phyloP scores from a whole-genome alignment of 2,329 filamentous ascomycete genomes.

The Alternaria burnsii region DNA sequence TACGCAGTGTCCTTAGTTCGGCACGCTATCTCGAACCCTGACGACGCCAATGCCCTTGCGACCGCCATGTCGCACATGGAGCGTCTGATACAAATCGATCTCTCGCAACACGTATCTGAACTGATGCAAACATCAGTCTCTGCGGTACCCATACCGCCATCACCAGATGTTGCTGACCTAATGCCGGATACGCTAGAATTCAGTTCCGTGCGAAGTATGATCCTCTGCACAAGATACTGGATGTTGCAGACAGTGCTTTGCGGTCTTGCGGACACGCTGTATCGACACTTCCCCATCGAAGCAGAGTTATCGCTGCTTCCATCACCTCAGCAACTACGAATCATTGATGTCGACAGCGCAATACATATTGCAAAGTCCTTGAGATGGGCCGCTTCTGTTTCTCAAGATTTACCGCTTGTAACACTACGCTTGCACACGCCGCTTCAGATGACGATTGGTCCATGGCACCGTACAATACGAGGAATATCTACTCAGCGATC shows the following conservation, averaged over 20 bases:
- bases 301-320: conserved; percentile 29
- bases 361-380: conserved; percentile 32
- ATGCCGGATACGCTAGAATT: conserved; percentile 31
- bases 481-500: conserved; percentile 5
- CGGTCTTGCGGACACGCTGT: conserved; percentile 34
- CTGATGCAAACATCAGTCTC: conserved; percentile 27
- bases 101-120: conserved; percentile 25
- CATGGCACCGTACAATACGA: conserved; percentile 35
- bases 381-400: conserved; percentile 30
- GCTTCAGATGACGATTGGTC: conserved; percentile 36
- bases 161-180: conserved; percentile 29
- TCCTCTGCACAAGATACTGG: conserved; percentile 41
- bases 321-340: conserved; percentile 16
- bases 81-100: conserved; percentile 30
- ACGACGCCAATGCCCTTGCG: conserved; percentile 28
- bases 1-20: conserved; percentile 33
- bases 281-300: conserved; percentile 33
- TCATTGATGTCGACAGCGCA: conserved; percentile 32
- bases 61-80: conserved; percentile 35
- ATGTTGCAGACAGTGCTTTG: conserved; percentile 34
- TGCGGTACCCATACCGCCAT: conserved; percentile 15
- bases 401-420: conserved; percentile 34
- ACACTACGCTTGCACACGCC: conserved; percentile 40
- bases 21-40: conserved; percentile 28
- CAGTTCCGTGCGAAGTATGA: conserved; percentile 32